A percentile compares a stretch with the other conserved stretches of the same genome.
Conservation (phyloP, 495 filamentous ascomycete species). For the Aspergillus carlsbadensis region DNA sequence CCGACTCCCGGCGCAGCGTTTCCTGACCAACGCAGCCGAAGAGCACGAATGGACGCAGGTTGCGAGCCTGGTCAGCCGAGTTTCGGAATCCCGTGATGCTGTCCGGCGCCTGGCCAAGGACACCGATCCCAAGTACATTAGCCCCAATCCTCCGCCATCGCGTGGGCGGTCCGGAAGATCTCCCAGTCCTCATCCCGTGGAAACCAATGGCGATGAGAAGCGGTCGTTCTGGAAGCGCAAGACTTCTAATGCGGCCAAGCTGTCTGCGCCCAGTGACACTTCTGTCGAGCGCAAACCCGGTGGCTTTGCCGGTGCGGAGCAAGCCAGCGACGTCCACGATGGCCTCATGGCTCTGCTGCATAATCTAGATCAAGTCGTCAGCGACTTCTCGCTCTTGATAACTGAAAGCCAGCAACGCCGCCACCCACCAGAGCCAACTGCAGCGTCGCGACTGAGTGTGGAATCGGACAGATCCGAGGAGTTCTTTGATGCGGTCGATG, state of each 20-base stretch:
- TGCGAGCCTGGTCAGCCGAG: constrained; percentile 74
- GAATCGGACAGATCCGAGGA: constrained; percentile 83
- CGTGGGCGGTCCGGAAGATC: constrained; percentile 43
- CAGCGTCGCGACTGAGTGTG: constrained; percentile 67
- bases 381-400: constrained; percentile 76
- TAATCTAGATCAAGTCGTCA: constrained; percentile 78
- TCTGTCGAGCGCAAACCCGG: constrained; percentile 38
- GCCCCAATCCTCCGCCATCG: constrained; percentile 18
- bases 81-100: constrained; percentile 86
- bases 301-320: constrained; percentile 41
- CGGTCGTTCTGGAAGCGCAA: constrained; percentile 90
- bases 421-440: constrained; percentile 47
- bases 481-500: constrained; percentile 89
- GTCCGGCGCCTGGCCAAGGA: constrained; percentile 80
- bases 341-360: constrained; percentile 75
- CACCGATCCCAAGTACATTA: constrained; percentile 65
- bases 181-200: constrained; percentile 34
- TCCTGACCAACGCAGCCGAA: constrained; percentile 47
- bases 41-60: constrained; percentile 84
- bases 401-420: constrained; percentile 77
- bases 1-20: constrained; percentile 28
- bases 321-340: constrained; percentile 65
- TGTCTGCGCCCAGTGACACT: constrained; percentile 51
- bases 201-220: constrained; percentile 39
- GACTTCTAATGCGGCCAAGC: constrained; percentile 35